Evolutionary conservation across 371 early-diverging fungal species (phyloP), one percentile per base, ranked within the genome.

Genomic region (Zychaea mexicana): DNA sequence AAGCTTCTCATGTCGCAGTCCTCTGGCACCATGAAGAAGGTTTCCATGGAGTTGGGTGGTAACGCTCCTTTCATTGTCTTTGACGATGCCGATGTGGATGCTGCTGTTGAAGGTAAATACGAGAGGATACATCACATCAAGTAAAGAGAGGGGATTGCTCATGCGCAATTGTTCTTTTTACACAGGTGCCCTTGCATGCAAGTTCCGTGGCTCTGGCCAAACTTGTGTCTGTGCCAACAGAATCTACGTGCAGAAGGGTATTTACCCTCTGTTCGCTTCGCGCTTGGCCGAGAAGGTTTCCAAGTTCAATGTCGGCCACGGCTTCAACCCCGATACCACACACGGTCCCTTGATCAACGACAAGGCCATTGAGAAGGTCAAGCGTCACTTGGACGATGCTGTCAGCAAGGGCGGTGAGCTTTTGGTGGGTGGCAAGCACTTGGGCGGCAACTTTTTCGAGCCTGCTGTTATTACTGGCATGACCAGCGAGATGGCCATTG

Each of bases 41-140:
- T 92, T 0, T 90, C 93, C 15, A 71, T 94, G 77, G 94, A 94
- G 67, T 72, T 94, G 6, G 94, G 94, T 52, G 94, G 93, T 57
- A 94, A 94, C 64, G 95, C 97, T 10, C 89, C 97, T 2, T 93
- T 94, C 64, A 93, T 96, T 68, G 92, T 95, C 4, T 96, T 96
- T 76, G 93, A 88, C 64, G 90, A 92, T 69, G 93, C 92, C 5
- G 88, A 91, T 66, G 33, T 93, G 3, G 77, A 81, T 45, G 65
- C 71, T 33, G 92, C 93, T 12, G 87, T 90, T 19, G 82, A 85
- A 46, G 83, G 82, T 63, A 65, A 53, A 47, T 6, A 22, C n/a
- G n/a, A n/a, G n/a, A n/a, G n/a, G n/a, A n/a, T n/a, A n/a, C n/a
- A n/a, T n/a, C n/a, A n/a, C n/a, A n/a, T n/a, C n/a, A n/a, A n/a